Conservation (phyloP, 2,329 filamentous ascomycete species). For the Trichoderma sp. region DNA sequence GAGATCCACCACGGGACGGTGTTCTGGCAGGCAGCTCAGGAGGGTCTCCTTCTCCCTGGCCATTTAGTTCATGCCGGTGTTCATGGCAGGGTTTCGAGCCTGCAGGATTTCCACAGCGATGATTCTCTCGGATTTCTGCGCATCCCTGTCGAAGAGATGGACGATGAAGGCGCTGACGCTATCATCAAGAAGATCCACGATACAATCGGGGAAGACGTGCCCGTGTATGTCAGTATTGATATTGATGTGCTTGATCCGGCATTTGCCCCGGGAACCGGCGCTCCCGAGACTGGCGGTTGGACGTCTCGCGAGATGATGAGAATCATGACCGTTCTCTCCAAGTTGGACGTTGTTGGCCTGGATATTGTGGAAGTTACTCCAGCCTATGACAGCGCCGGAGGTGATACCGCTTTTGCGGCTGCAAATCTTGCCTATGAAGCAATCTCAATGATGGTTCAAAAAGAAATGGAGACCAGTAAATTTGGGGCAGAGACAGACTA, state of each 20-base stretch:
- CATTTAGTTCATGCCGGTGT: not conserved
- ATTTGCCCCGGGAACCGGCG: not conserved
- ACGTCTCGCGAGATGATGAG: not conserved
- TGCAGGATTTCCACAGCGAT: not conserved
- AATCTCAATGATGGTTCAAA: not conserved
- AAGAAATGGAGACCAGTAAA: not conserved
- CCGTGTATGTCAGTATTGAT: not conserved
- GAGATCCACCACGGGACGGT: not conserved
- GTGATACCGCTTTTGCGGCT: not conserved
- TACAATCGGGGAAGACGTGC: not conserved
- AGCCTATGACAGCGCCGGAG: not conserved
- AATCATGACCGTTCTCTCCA: not conserved
- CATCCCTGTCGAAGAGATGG: not conserved
- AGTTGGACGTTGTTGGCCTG: not conserved
- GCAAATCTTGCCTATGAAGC: not conserved
- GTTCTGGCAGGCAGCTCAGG: not conserved
- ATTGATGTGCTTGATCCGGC: not conserved
- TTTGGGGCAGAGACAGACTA: not conserved
- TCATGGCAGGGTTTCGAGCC: not conserved
- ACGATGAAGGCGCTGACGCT: not conserved
- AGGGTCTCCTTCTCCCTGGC: not conserved
- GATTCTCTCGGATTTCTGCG: not conserved
- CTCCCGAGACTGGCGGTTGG: not conserved
- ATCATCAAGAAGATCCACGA: not conserved
- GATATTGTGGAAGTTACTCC: not conserved